These are phyloP conservation scores for Cordyceps tenuipes DNA, from an alignment of 2,329 filamentous ascomycete genomes.

Conservation along the genomic window DNA sequence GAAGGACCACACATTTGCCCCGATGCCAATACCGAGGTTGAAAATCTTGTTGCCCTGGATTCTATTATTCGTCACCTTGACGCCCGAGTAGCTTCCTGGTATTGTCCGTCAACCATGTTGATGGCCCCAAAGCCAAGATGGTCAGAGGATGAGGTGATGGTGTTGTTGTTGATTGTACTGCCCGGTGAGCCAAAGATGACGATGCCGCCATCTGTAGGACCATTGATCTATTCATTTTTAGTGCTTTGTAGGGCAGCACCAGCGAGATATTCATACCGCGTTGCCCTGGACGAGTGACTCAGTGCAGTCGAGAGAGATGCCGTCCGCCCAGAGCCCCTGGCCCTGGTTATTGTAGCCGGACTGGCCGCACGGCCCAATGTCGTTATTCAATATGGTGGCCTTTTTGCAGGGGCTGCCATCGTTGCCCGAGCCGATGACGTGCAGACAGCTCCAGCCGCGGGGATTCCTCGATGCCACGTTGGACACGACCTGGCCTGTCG, in stretches of 20 bases:
- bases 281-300: conserved; percentile 17
- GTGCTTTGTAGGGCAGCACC: not conserved
- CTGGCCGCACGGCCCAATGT: conserved; percentile 19
- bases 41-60: conserved; percentile 17
- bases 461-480: conserved; percentile 17
- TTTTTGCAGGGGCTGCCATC: conserved; percentile 17
- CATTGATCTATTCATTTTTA: conserved; percentile 14
- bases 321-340: conserved; percentile 18
- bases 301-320: conserved; percentile 20
- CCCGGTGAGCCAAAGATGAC: conserved; percentile 20
- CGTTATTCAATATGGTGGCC: conserved; percentile 18
- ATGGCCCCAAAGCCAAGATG: conserved; percentile 20
- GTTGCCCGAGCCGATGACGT: conserved; percentile 18
- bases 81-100: conserved; percentile 18
- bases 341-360: conserved; percentile 16
- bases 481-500: conserved; percentile 16
- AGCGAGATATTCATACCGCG: conserved; percentile 12
- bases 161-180: conserved; percentile 17
- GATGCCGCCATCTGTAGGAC: conserved; percentile 19
- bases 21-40: conserved; percentile 20
- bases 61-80: conserved; percentile 18
- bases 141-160: conserved; percentile 17
- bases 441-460: conserved; percentile 21
- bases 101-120: conserved; percentile 20
- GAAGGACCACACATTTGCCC: conserved; percentile 19